These are phyloP conservation scores for Williopsis jadinii DNA, from an alignment of 1,139 yeast species.

Conservation along the genomic window DNA sequence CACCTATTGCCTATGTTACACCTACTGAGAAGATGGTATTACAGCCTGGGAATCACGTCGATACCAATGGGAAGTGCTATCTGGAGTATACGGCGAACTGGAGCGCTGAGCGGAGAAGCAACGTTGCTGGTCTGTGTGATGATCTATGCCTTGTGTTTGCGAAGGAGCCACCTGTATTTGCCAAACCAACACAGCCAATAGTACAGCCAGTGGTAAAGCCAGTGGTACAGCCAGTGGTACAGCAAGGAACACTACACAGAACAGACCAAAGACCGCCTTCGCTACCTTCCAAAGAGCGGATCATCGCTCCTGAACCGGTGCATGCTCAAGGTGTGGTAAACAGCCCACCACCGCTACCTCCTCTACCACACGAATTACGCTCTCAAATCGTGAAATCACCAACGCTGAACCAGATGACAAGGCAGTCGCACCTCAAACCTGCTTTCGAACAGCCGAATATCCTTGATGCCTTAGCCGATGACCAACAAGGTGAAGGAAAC, in stretches of 20 bases:
- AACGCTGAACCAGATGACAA: conserved; percentile 9
- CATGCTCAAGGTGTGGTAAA: background rate
- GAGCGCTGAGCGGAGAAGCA: conserved; percentile 26
- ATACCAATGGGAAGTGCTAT: conserved; percentile 66
- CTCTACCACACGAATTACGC: conserved; percentile 19
- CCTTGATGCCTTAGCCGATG: conserved; percentile 21
- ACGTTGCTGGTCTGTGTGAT: conserved; percentile 26
- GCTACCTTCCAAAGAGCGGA: conserved; percentile 4
- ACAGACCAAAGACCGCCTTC: conserved; percentile 1
- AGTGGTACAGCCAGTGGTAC: conserved; percentile 10
- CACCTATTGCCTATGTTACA: conserved; percentile 58
- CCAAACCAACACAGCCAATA: conserved; percentile 25
- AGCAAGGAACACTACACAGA: conserved; percentile 1
- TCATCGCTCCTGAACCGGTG: background rate
- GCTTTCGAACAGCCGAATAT: conserved; percentile 19
- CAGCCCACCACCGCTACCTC: conserved; percentile 25
- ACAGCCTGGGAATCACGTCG: conserved; percentile 62
- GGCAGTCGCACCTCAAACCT: conserved; percentile 4
- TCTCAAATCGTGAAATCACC: conserved; percentile 13
- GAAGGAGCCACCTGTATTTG: conserved; percentile 44
- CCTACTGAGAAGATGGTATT: conserved; percentile 43
- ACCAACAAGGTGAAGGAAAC: conserved; percentile 4
- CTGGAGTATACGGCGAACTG: conserved; percentile 64
- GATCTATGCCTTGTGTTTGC: conserved; percentile 36
- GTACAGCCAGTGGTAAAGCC: conserved; percentile 4